A percentile compares a stretch with the other conserved stretches of the same genome.
phyloP scores from a whole-genome alignment of 768 basidiomycete species.

The Gautieria morchelliformis region DNA sequence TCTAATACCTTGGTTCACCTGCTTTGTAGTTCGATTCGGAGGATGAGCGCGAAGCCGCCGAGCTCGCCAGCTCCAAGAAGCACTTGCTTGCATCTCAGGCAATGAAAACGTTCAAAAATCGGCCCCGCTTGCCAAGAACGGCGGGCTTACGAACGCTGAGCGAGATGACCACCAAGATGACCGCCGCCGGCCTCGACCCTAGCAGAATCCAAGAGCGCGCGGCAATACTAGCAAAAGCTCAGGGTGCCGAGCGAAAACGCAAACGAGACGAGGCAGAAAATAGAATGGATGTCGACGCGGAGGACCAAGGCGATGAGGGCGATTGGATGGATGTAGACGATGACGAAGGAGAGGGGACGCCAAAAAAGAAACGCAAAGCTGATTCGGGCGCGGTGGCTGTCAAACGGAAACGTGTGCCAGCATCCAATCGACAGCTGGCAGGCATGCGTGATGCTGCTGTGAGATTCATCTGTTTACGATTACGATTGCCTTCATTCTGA shows the following conservation, averaged over 20 bases:
- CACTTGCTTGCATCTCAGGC: constrained; percentile 66
- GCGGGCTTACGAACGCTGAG: constrained; percentile 53
- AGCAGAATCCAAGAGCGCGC: constrained; percentile 86
- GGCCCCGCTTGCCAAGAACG: constrained; percentile 58
- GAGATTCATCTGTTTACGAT: not conserved
- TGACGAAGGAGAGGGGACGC: constrained; percentile 39
- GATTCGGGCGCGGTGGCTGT: constrained; percentile 45
- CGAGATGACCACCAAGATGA: constrained; percentile 73
- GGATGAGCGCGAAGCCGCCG: constrained; percentile 71
- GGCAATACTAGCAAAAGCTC: constrained; percentile 64
- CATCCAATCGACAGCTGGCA: constrained; percentile 63
- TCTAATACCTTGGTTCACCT: constrained; percentile 17
- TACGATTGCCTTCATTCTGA: constrained; percentile 9
- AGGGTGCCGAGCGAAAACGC: constrained; percentile 58
- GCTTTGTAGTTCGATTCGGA: constrained; percentile 29
- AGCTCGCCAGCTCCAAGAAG: constrained; percentile 46
- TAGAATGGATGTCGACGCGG: constrained; percentile 52
- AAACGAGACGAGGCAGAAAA: constrained; percentile 41
- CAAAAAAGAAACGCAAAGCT: constrained; percentile 52
- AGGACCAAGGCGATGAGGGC: constrained; percentile 26
- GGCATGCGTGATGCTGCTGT: constrained; percentile 74
- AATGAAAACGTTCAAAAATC: constrained; percentile 79
- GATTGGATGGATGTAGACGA: constrained; percentile 32
- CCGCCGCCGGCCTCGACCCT: constrained; percentile 85
- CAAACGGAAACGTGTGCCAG: constrained; percentile 44